Percentiles rank a stretch among this genome's conserved stretches.
These are phyloP conservation scores for Mycena vulgaris DNA, from an alignment of 768 basidiomycete genomes.

Conservation along the genomic window DNA sequence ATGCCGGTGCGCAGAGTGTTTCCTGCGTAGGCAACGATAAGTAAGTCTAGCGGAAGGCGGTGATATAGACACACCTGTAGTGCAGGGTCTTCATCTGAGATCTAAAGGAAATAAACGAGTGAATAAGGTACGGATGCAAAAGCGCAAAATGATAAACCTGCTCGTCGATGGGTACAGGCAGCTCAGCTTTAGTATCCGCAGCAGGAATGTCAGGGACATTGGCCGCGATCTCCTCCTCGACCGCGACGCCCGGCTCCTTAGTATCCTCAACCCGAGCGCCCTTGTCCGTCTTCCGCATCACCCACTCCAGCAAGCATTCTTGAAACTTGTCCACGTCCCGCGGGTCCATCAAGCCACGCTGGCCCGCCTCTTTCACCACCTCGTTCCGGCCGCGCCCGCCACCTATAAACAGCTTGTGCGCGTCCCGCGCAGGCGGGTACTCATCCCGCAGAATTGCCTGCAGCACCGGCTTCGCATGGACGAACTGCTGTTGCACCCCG, in stretches of 20 bases:
- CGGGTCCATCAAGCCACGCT: conserved; percentile 61
- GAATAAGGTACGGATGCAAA: not conserved
- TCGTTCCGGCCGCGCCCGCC: conserved; percentile 3
- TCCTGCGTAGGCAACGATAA: conserved; percentile 6
- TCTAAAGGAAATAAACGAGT: not conserved
- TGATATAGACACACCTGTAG: conserved; percentile 4
- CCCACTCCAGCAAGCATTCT: conserved; percentile 58
- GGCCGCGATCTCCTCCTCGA: not conserved
- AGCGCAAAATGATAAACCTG: not conserved
- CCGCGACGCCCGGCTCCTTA: not conserved
- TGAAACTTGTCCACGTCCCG: conserved; percentile 55
- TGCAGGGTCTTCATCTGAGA: conserved; percentile 11
- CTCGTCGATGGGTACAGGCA: not conserved
- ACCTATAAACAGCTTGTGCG: conserved; percentile 9
- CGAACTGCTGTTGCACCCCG: conserved; percentile 71
- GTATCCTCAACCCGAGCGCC: not conserved
- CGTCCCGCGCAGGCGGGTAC: conserved; percentile 66
- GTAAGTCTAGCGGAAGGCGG: not conserved
- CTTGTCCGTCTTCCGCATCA: conserved; percentile 52
- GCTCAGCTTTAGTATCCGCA: not conserved
- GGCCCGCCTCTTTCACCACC: conserved; percentile 24
- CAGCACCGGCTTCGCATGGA: conserved; percentile 76
- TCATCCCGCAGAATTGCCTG: conserved; percentile 68
- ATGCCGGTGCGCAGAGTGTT: conserved; percentile 13
- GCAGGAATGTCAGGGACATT: not conserved